Percentiles rank a stretch among this genome's conserved stretches.
Conservation (phyloP, 768 basidiomycete species). For the Candolleomyces efflorescens region DNA sequence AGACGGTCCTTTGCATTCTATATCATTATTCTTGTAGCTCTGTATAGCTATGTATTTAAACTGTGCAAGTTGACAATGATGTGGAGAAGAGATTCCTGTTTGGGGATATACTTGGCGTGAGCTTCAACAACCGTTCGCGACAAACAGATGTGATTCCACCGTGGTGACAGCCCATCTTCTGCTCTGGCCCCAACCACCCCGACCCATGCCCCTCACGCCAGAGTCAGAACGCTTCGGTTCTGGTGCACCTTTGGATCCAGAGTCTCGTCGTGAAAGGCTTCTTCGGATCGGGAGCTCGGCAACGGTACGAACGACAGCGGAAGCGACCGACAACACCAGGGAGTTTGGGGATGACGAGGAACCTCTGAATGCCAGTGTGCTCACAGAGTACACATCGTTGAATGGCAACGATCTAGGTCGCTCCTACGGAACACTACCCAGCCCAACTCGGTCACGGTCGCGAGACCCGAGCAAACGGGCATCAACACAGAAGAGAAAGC, state of each 20-base stretch:
- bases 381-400: constrained; percentile 19
- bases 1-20: background rate
- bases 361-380: background rate
- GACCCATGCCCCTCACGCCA: background rate
- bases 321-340: background rate
- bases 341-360: background rate
- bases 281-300: constrained; percentile 46
- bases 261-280: constrained; percentile 58
- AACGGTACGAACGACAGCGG: constrained; percentile 13
- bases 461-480: too few relatives aligned
- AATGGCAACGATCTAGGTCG: constrained; percentile 21
- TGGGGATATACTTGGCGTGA: constrained; percentile 1
- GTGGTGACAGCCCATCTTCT: background rate
- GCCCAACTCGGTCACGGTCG: background rate
- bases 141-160: background rate
- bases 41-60: background rate
- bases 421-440: constrained; percentile 56
- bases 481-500: too few relatives aligned
- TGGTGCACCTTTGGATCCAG: constrained; percentile 45
- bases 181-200: background rate
- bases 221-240: background rate
- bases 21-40: background rate
- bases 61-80: background rate
- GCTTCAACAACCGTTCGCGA: background rate
- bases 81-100: background rate